Evolutionary conservation across 2,329 filamentous ascomycete species (phyloP), one percentile per base, ranked within the genome.

Genomic region (Mollisia scopiformis): DNA sequence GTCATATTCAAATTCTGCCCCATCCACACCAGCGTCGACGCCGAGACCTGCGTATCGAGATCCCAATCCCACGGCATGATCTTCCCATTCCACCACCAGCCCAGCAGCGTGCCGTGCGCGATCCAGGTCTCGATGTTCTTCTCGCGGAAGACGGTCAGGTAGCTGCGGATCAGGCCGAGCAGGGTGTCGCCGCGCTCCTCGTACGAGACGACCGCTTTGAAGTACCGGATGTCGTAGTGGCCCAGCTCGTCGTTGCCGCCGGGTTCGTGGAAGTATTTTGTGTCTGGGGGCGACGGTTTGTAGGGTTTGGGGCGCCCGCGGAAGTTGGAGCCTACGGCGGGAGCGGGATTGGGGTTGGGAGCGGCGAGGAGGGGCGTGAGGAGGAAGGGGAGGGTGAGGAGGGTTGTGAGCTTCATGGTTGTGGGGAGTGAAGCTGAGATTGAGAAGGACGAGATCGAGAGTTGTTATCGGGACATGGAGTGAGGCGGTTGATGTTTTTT

Each of bases 51-150:
- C 0, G 91, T 90, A 75, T 96, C 92, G 49, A 95, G 79, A 74
- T 96, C 92, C 79, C 87, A 90, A 75, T 95, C 91, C 91, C 91
- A 93, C 0, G 91, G 90, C 78, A 93, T 86, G 72, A 91, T 87
- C 76, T 86, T 77, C 43, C 80, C 83, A 73, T 92, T 94, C 92
- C 92, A 96, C 90, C 90, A 95, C 92, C 92, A 96, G 13, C 91
- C 92, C 23, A 96, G 79, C 53, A 95, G 77, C 4, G 91, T 93
- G 52, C 92, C 92, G 74, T 96, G 92, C 39, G 92, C 91, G 61
- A 96, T 86, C 92, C 92, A 95, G 0, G 92, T 94, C 76, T 94
- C 90, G 63, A 92, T 76, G 6, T 85, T 84, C 57, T 88, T 80
- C 19, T 83, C 79, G 47, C 80, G 78, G 74, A 91, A 89, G 58